Conservation (phyloP, 1,284 basidiomycete genomes). For the Pseudozyma tsukubaensis region DNA sequence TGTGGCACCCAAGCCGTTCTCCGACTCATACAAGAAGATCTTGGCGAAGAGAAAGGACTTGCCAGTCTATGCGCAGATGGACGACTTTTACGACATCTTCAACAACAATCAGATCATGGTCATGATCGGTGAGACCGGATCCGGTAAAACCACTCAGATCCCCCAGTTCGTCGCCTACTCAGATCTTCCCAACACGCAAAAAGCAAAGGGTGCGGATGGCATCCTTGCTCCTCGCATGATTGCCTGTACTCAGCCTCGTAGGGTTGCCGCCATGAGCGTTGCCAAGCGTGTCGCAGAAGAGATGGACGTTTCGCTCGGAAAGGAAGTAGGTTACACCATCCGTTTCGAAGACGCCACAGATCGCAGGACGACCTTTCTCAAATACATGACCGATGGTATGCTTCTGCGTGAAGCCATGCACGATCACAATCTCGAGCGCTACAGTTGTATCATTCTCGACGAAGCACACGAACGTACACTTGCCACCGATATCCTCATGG, state of each 20-base stretch:
- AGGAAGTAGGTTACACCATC: slow-evolving; percentile 97
- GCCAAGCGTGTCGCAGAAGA: slow-evolving; percentile 98
- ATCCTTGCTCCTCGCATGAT: slow-evolving; percentile 83
- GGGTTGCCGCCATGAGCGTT: slow-evolving; percentile 97
- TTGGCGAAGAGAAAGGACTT: slow-evolving; percentile 85
- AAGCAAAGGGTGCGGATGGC: slow-evolving; percentile 58
- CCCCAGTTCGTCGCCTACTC: slow-evolving; percentile 95
- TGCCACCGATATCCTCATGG: slow-evolving; percentile 98
- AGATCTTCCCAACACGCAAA: slow-evolving; percentile 81
- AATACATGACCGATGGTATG: slow-evolving; percentile 99
- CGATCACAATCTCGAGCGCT: slow-evolving; percentile 86
- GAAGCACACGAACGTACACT: slow-evolving; percentile 98
- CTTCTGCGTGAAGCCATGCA: slow-evolving; percentile 93
- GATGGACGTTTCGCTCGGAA: slow-evolving; percentile 93
- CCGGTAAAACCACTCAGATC: slow-evolving; percentile 99
- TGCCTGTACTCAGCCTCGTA: slow-evolving; percentile 94
- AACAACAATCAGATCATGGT: slow-evolving; percentile 88
- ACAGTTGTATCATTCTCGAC: slow-evolving; percentile 97
- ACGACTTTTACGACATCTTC: slow-evolving; percentile 89
- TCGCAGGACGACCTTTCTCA: slow-evolving; percentile 55
- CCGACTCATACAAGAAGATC: slow-evolving; percentile 86
- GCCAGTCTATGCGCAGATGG: slow-evolving; percentile 93
- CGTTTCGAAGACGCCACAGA: slow-evolving; percentile 97
- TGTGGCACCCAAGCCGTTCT: slow-evolving; percentile 75
- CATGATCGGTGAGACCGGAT: slow-evolving; percentile 97